Evolutionary conservation across 164 flowering plant genomes (phyloP), one percentile per base, ranked within the genome.

Genomic region (Tetrastigma voinierianum): DNA sequence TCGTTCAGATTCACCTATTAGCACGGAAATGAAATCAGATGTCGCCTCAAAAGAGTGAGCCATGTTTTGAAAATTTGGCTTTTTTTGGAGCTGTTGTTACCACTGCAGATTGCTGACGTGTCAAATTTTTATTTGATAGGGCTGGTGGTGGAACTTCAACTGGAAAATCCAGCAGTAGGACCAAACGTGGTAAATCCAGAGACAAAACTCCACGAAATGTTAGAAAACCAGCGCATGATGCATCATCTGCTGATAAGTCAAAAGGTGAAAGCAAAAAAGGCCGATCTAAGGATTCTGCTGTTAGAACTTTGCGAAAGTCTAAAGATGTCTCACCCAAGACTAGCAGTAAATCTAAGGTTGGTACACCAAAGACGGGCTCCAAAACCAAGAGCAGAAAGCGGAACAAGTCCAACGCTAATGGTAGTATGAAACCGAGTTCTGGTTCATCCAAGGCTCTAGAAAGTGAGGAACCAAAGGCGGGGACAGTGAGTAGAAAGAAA

Each of bases 31-130:
- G 40, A 81, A 80, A 70, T 24, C 25, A 15, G 83, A 76, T 44
- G 19, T 62, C 51, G 62, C 87, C 14, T 46, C 75, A 1, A 87
- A 82, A 72, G 81, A 77, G 97, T 90, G 25, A 47, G 82, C 71
- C 1, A 47, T 45, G 53, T 65, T 72, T 43, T 10, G 7, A 32
- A 32, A 32, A 4, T 32, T 32, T 32, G 40, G 40, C 40, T 55
- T 43, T 55, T 43, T 48, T 23, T 19, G 52, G 45, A 15, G 12
- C 21, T 49, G 13, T 12, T 57, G 56, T 63, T 25, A 43, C 13
- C n/a, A 32, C 40, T 32, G 40, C 40, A 32, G 40, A 4, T 32
- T 32, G 40, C 40, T 32, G 40, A 32, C 6, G 40, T 32, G 40
- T 32, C 40, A 2, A 32, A 9, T 21, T 24, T 48, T 14, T 10